These are phyloP conservation scores for Camelina laxa DNA, from an alignment of 345 rosid genomes.

Conservation along the genomic window DNA sequence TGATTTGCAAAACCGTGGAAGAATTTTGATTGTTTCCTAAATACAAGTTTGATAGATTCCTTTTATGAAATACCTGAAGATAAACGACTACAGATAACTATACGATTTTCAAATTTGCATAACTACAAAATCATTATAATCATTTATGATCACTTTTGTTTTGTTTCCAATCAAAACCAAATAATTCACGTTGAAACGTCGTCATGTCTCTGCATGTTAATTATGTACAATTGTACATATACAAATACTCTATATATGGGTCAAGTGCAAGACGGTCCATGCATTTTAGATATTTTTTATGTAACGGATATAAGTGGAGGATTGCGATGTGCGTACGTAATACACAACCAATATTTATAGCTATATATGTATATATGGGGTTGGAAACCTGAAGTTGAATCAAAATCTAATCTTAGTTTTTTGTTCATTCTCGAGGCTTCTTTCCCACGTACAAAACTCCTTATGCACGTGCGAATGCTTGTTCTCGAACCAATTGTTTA, in stretches of 20 bases:
- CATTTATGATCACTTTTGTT: background rate
- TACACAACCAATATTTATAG: slow-evolving; percentile 3
- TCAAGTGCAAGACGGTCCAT: slow-evolving; percentile 39
- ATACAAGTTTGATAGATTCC: background rate
- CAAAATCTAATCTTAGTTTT: slow-evolving; percentile 32
- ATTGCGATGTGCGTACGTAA: slow-evolving; percentile 34
- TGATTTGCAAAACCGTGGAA: slow-evolving; percentile 4
- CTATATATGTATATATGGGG: background rate
- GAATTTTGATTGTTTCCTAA: slow-evolving; percentile 2
- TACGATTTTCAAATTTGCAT: slow-evolving; percentile 3
- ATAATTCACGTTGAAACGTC: slow-evolving; percentile 29
- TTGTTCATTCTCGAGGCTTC: slow-evolving; percentile 30
- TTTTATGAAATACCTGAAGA: background rate
- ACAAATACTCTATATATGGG: background rate
- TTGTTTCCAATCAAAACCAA: slow-evolving; percentile 3
- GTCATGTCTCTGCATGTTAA: slow-evolving; percentile 2
- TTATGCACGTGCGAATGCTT: slow-evolving; percentile 32
- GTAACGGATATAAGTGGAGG: slow-evolving; percentile 11
- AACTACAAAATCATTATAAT: background rate
- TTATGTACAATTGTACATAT: background rate
- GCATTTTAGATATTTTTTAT: slow-evolving; percentile 27
- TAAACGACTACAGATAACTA: background rate
- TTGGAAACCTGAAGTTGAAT: slow-evolving; percentile 29
- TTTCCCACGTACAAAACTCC: slow-evolving; percentile 27
- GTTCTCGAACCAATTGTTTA: background rate